Evolutionary conservation across 805 yeast genomes (phyloP).

Genomic region (Saturnispora quitensis): DNA sequence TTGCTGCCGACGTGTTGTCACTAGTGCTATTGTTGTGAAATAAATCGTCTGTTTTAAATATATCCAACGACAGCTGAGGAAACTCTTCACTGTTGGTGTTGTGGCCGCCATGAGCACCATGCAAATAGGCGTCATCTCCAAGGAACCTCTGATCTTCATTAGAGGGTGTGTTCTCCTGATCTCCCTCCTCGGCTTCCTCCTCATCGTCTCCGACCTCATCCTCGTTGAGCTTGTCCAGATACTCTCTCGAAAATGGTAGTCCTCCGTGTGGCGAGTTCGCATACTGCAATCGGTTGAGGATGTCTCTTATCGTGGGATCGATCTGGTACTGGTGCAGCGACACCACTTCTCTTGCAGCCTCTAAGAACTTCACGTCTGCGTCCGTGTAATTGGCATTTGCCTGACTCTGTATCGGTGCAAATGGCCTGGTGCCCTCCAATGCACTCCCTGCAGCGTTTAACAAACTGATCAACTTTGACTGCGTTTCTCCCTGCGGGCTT

Average conservation of each 20-base stretch:
- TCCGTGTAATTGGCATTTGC: slow-evolving; percentile 17
- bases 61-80: background rate
- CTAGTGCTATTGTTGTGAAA: background rate
- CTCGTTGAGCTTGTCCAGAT: slow-evolving; percentile 3
- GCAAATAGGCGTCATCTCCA: background rate
- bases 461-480: background rate
- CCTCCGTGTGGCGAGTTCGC: slow-evolving; percentile 53
- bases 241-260: slow-evolving; percentile 27
- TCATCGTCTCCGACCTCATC: background rate
- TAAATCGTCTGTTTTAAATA: background rate
- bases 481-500: background rate
- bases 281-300: slow-evolving; percentile 51
- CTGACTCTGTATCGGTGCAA: background rate
- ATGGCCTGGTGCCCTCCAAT: background rate
- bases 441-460: background rate
- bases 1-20: background rate
- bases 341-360: slow-evolving; percentile 54
- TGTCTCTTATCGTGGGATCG: slow-evolving; percentile 55
- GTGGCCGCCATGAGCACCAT: background rate
- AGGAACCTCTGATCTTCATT: background rate
- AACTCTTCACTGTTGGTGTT: background rate
- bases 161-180: background rate
- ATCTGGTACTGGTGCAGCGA: slow-evolving; percentile 35
- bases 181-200: background rate
- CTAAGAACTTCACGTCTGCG: slow-evolving; percentile 47